Conservation (phyloP, 768 basidiomycete genomes). For the Clitopilus passeckerianus region DNA sequence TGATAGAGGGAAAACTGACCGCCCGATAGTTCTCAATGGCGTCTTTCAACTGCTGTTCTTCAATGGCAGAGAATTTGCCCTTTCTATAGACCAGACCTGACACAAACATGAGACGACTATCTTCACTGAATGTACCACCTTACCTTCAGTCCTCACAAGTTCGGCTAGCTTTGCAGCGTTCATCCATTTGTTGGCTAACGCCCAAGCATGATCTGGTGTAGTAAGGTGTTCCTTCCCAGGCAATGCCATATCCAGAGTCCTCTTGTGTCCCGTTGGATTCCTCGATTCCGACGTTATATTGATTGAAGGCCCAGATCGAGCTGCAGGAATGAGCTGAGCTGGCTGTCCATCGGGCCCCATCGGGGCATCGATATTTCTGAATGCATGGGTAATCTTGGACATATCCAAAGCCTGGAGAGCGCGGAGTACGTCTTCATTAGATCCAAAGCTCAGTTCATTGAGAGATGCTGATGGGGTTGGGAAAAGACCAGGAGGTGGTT, state of each 20-base stretch:
- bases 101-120: slow-evolving; percentile 1
- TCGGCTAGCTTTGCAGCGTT: slow-evolving; percentile 63
- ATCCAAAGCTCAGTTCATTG: slow-evolving; percentile 39
- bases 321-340: slow-evolving; percentile 28
- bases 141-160: slow-evolving; percentile 66
- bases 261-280: slow-evolving; percentile 23
- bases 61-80: slow-evolving; percentile 80
- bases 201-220: slow-evolving; percentile 54
- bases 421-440: slow-evolving; percentile 71
- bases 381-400: slow-evolving; percentile 61
- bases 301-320: slow-evolving; percentile 34
- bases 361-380: slow-evolving; percentile 62
- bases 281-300: slow-evolving; percentile 23
- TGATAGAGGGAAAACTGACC: slow-evolving; percentile 32
- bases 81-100: slow-evolving; percentile 83
- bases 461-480: slow-evolving; percentile 19
- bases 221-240: slow-evolving; percentile 33
- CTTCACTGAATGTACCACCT: background rate
- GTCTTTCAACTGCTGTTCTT: slow-evolving; percentile 57
- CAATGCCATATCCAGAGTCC: slow-evolving; percentile 37
- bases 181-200: slow-evolving; percentile 80
- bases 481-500: slow-evolving; percentile 17
- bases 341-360: slow-evolving; percentile 25
- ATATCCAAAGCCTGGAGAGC: slow-evolving; percentile 71
- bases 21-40: slow-evolving; percentile 62